These are phyloP conservation scores for Chaetomium tenue DNA, from an alignment of 495 filamentous ascomycete genomes.

Conservation along the genomic window DNA sequence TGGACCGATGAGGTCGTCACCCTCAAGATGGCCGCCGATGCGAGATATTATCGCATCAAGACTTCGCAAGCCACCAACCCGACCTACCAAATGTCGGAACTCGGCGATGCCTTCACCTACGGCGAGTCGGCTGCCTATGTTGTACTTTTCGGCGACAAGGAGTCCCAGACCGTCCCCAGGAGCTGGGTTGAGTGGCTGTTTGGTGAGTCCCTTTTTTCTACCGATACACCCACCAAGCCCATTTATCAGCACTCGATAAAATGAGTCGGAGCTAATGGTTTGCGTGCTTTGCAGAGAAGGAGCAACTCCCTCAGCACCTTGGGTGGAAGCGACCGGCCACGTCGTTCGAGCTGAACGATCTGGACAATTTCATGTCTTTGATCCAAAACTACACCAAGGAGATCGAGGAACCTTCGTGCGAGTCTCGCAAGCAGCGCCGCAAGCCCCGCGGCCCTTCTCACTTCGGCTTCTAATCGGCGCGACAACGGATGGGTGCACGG, in stretches of 20 bases:
- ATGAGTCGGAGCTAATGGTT: neutral
- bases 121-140: slow-evolving; percentile 51
- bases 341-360: slow-evolving; percentile 10
- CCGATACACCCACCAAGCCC: no score
- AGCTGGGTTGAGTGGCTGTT: slow-evolving; percentile 48
- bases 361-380: slow-evolving; percentile 4
- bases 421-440: neutral
- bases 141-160: slow-evolving; percentile 44
- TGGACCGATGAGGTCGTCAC: slow-evolving; percentile 43
- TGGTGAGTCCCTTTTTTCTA: slow-evolving; percentile 32
- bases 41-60: slow-evolving; percentile 44
- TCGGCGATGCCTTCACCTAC: slow-evolving; percentile 42
- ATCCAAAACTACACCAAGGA: neutral
- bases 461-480: neutral
- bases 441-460: neutral
- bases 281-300: slow-evolving; percentile 22
- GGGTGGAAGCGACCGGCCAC: slow-evolving; percentile 34
- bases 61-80: slow-evolving; percentile 50
- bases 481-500: neutral
- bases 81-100: slow-evolving; percentile 35
- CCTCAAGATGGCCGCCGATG: slow-evolving; percentile 44
- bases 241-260: neutral
- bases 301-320: slow-evolving; percentile 47
- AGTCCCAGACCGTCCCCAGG: slow-evolving; percentile 38
- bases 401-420: neutral